Evolutionary conservation across 1,139 yeast species (phyloP).

Genomic region (Pichia cactophila): DNA sequence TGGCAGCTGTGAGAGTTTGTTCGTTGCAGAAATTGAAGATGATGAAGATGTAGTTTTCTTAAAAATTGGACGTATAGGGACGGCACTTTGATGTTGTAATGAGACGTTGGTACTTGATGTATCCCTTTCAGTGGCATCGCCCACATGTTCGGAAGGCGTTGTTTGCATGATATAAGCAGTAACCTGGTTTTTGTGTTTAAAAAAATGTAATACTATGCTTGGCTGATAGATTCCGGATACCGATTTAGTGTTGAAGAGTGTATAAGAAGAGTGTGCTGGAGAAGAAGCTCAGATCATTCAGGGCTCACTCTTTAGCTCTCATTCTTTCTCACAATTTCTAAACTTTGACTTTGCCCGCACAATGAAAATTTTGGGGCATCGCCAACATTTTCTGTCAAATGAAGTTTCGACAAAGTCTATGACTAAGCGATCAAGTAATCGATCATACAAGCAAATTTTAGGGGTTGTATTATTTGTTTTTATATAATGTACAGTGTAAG

Average conservation of each 20-base stretch:
- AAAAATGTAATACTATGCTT: background rate
- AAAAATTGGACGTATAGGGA: slow-evolving; percentile 5
- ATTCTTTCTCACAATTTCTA: too few relatives aligned
- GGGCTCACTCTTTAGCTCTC: background rate
- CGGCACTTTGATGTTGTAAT: background rate
- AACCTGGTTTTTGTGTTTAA: background rate
- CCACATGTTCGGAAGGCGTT: background rate
- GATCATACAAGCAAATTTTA: too few relatives aligned
- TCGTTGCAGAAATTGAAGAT: slow-evolving; percentile 4
- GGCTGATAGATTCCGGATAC: background rate
- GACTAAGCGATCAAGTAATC: too few relatives aligned
- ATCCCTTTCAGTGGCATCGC: background rate
- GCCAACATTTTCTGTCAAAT: too few relatives aligned
- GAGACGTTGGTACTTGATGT: background rate
- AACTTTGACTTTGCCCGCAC: background rate
- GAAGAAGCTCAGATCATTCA: background rate
- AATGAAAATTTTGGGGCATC: background rate
- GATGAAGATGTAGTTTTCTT: slow-evolving; percentile 4
- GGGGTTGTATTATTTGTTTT: background rate
- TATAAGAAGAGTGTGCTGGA: background rate
- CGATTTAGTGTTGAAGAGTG: background rate
- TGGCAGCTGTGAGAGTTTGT: slow-evolving; percentile 19
- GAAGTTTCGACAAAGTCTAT: too few relatives aligned
- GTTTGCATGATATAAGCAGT: background rate
- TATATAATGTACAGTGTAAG: background rate